Base-by-base conservation (phyloP, 31 red algal species). In the Odonthalia washingtoniensis region DNA sequence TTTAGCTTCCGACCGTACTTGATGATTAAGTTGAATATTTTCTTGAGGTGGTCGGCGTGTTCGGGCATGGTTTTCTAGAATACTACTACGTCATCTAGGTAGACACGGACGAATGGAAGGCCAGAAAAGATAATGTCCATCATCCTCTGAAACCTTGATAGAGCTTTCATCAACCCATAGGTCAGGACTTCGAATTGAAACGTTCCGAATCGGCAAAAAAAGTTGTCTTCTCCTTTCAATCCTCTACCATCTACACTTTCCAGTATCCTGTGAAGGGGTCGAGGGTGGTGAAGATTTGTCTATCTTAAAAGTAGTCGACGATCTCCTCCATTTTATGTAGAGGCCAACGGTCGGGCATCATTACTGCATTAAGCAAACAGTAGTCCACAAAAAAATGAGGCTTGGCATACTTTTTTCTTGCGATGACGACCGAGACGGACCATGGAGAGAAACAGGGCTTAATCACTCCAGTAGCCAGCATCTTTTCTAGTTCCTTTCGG, bases 221-320 rank as follows among this genome's bases (percentile, higher is more conserved):
- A 3, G 53, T 70, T 2, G 79, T 84, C 88, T 52, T 76, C 1
- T 91, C 69, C 35, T 83, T 75, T 3, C 42, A 68, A 3, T 39
- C 16, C 34, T 84, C 73, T 3, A 42, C 36, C 38, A 83, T 46
- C 17, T 34, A 44, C 1, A 90, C 57, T 40, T 77, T 41, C 82
- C 82, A 86, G 63, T 92, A 92, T 2, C 89, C 89, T 37, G 40
- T n/a, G 1, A 62, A 80, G 2, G 63, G 68, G 72, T 92, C 89
- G 1, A 85, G 62, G 16, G 81, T 85, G 68, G 72, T 69, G 33
- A 91, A 85, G 1, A 85, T n/a, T 45, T n/a, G 5, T 2, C 18
- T 36, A 2, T 45, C 28, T 14, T 4, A 14, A 4, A 70, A 32
- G 80, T 83, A n/a, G 40, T 70, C 80, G 44, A 72, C 1, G 24